Base-by-base conservation (phyloP, 805 yeast species). In the Nakazawaea pomicola region DNA sequence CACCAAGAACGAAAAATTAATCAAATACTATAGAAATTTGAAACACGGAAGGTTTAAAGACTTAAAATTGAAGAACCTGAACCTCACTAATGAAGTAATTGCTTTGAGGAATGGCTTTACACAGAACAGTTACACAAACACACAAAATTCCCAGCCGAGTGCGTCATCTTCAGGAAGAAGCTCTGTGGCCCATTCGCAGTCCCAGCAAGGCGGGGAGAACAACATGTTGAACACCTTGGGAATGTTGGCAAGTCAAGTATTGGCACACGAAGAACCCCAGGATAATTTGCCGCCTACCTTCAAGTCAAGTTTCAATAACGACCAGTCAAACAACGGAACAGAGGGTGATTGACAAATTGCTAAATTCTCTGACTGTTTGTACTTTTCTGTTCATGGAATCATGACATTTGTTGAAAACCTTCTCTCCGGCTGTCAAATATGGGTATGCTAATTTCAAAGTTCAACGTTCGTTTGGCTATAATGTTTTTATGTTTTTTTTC, bases 191-290 rank as follows among this genome's bases (percentile, higher is more conserved):
- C 20, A 20, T n/a, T n/a, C 27, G 9, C 41, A 30, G 29, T 21
- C 23, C 9, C 35, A 24, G 15, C 40, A 33, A 30, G 6, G 16
- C 21, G 38, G 38, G 1, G 37, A 28, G 7, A 32, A 21, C 30
- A 49, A 55, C 33, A 49, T 61, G 61, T 49, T 61, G 21, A 61
- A 61, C 39, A 60, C 67, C 0, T 46, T 61, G 19, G 67, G 67
- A 11, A 49, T 61, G 32, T 45, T 61, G 25, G 64, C 64, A 10
- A 49, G 61, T 6, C 64, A 60, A 38, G 65, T 61, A 7, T 46
- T 61, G 29, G 56, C 56, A 32, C 61, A 57, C 36, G 65, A 56
- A 29, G 50, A 53, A 14, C 37, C 23, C 12, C 39, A 19, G 6
- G 8, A 23, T 3, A 5, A 9, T 18, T 28, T 35, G 4, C 44